Evolutionary conservation across 176 grass and related monocot species (phyloP), one percentile per base, ranked within the genome.

Genomic region (Hordeum marinum): DNA sequence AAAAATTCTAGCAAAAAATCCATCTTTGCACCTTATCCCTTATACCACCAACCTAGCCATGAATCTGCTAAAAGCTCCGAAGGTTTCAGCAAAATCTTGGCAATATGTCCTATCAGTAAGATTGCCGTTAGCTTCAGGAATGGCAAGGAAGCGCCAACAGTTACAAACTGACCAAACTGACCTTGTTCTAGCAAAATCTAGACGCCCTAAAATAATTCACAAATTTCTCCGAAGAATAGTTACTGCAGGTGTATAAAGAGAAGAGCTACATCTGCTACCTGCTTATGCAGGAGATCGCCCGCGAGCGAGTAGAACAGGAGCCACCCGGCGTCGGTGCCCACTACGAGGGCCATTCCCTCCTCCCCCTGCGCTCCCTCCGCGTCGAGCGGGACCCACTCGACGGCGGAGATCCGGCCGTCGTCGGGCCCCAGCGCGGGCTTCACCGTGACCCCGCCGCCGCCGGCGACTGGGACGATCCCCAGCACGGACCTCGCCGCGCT

Each of bases 221-320:
- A 67, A 31, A 1, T 23, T 48, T 70, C 15, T 24, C 0, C 36
- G 1, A 31, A 23, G 18, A 81, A 66, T 31, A 11, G 11, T 54
- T 41, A 5, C 9, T 36, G 18, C 48, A 52, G 0, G 7, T 12
- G 34, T 12, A 57, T 12, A 45, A 48, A 29, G 36, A 58, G 9
- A 63, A 3, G n/a, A 78, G 27, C 71, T 26, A 9, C 29, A 54
- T 43, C 3, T 3, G 4, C 3, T 1, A 97, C 95, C 92, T 98
- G 96, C 83, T 97, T 97, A 77, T 94, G 90, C 63, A 98, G 66
- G n/a, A 98, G 93, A 75, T 95, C 85, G 36, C 93, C 93, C 9
- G 55, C 48, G 18, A 90, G 79, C 10, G 96, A 90, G 84, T 92
- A 95, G 54, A 98, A 75, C 32, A 98, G 77, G 5, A 98, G 82